Percentiles rank a stretch among this genome's conserved stretches.
These are phyloP conservation scores for Coemansia sp. DNA, from an alignment of 192 early-diverging fungal genomes.

Conservation along the genomic window DNA sequence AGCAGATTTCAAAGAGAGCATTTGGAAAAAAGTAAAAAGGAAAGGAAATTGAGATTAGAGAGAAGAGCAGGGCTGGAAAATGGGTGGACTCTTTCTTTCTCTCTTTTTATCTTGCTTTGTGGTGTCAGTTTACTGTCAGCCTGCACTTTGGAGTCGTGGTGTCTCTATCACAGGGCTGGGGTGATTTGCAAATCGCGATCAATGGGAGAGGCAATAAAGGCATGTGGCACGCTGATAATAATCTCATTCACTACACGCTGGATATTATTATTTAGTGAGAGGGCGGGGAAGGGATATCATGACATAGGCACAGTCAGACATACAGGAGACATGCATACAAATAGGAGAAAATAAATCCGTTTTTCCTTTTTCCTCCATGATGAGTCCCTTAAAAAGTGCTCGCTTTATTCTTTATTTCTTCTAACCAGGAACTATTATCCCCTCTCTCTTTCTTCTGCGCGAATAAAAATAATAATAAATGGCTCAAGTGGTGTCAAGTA, in stretches of 20 bases:
- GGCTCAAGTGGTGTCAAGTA: background rate
- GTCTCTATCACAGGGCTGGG: too few relatives aligned
- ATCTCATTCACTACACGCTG: background rate
- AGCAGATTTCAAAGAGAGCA: background rate
- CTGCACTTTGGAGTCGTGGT: background rate
- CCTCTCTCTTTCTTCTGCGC: background rate
- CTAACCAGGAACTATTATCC: background rate
- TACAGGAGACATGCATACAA: background rate
- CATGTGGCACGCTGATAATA: background rate
- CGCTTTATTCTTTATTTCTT: background rate
- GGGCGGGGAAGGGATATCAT: background rate
- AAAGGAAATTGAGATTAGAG: background rate
- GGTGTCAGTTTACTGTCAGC: background rate
- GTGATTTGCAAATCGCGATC: background rate
- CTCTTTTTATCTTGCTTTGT: background rate
- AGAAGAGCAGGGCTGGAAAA: background rate
- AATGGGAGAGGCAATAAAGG: background rate
- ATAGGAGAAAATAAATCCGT: background rate
- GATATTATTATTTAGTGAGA: slow-evolving; percentile 8
- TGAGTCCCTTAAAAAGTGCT: background rate
- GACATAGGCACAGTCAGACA: slow-evolving; percentile 7
- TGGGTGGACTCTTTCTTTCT: background rate
- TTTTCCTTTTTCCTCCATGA: background rate
- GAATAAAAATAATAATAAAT: background rate
- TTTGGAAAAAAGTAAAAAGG: background rate